These are phyloP conservation scores for Zoysia matrella DNA, from an alignment of 202 grass and related monocot genomes.

Conservation along the genomic window DNA sequence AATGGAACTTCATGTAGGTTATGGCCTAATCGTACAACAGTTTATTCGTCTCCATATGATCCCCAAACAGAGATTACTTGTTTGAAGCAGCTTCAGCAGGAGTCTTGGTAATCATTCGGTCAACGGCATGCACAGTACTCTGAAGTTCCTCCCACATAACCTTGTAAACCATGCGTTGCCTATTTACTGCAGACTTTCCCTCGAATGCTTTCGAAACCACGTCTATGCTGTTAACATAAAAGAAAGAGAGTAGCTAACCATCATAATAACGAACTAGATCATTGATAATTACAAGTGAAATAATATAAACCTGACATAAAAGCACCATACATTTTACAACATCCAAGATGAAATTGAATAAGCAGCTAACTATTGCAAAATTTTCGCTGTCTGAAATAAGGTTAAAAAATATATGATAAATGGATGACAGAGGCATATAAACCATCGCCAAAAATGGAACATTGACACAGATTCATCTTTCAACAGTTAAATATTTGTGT, in stretches of 20 bases:
- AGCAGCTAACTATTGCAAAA: too few relatives aligned
- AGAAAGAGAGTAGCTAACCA: slow-evolving; percentile 16
- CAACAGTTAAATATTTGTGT: too few relatives aligned
- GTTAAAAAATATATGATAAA: not conserved
- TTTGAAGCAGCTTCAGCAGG: slow-evolving; percentile 60
- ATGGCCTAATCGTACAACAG: slow-evolving; percentile 15
- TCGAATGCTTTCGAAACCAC: slow-evolving; percentile 88
- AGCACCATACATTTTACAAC: not conserved
- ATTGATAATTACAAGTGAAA: not conserved
- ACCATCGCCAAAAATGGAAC: not conserved
- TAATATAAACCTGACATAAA: not conserved
- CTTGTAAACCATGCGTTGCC: slow-evolving; percentile 98
- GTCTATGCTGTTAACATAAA: slow-evolving; percentile 60
- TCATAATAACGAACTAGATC: slow-evolving; percentile 24
- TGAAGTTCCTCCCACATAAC: slow-evolving; percentile 98
- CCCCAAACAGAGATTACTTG: slow-evolving; percentile 21
- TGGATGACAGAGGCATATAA: not conserved
- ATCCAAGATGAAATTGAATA: not conserved
- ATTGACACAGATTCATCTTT: too few relatives aligned
- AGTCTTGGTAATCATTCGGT: slow-evolving; percentile 89
- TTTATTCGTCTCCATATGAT: slow-evolving; percentile 15
- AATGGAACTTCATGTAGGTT: not conserved
- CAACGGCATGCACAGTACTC: slow-evolving; percentile 83
- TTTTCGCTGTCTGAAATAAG: not conserved
- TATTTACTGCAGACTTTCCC: slow-evolving; percentile 78